phyloP scores from a whole-genome alignment of 768 basidiomycete species.

The Cyclocybe aegerita region DNA sequence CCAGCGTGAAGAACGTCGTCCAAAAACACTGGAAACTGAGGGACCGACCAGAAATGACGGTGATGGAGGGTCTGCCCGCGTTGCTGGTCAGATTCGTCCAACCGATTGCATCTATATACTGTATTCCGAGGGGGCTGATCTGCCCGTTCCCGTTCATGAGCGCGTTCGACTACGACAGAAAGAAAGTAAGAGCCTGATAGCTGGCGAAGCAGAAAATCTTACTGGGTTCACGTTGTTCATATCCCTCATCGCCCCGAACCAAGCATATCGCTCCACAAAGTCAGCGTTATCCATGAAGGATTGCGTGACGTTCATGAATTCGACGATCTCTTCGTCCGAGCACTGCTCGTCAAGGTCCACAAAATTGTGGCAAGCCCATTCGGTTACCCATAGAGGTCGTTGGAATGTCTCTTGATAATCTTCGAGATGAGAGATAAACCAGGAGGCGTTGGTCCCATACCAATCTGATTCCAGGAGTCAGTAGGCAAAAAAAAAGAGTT shows the following conservation, averaged over 20 bases:
- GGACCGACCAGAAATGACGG: no score
- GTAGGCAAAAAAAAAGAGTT: not conserved
- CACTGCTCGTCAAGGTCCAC: constrained; percentile 42
- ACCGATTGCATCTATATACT: constrained; percentile 34
- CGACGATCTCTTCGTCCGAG: constrained; percentile 38
- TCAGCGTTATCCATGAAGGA: constrained; percentile 49
- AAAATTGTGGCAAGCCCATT: constrained; percentile 59
- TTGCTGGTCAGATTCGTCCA: no score
- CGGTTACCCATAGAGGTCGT: constrained; percentile 57
- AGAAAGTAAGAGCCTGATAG: not conserved
- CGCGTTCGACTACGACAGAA: constrained; percentile 36
- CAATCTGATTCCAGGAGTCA: constrained; percentile 30
- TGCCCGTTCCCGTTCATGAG: constrained; percentile 41
- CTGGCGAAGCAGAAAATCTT: constrained; percentile 5
- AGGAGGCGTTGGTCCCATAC: constrained; percentile 52
- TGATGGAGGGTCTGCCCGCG: no score
- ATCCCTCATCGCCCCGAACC: constrained; percentile 59
- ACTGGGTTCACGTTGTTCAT: constrained; percentile 49
- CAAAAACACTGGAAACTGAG: no score
- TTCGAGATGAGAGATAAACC: constrained; percentile 45
- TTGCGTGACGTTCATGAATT: constrained; percentile 52
- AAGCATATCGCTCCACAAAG: constrained; percentile 60
- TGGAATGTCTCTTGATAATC: constrained; percentile 54
- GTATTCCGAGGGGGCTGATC: constrained; percentile 46
- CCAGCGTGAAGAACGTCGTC: no score